A percentile compares a stretch with the other conserved stretches of the same genome.
Evolutionary conservation across 2,329 filamentous ascomycete species (phyloP).

Genomic region (Pyrenochaeta sp.): DNA sequence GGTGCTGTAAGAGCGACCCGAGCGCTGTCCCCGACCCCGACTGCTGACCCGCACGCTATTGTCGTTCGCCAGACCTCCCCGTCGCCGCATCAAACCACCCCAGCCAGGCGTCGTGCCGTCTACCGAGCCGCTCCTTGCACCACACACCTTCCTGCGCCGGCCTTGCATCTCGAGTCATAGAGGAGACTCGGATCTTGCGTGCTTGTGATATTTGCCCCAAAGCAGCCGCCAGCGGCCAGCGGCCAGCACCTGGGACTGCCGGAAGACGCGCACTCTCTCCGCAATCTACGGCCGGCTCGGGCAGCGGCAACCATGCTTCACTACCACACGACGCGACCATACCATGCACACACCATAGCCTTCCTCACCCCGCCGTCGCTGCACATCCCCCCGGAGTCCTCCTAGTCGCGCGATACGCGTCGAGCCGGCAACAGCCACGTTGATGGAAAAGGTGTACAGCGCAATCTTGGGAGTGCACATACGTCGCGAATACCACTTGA

Average conservation of each 20-base stretch:
- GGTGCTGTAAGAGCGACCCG: background rate
- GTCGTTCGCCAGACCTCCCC: constrained; percentile 5
- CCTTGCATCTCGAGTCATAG: background rate
- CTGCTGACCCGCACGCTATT: background rate
- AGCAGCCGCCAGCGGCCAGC: background rate
- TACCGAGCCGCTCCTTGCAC: background rate
- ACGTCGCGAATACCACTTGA: constrained; percentile 48
- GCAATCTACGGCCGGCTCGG: constrained; percentile 25
- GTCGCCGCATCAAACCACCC: background rate
- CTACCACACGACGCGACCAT: constrained; percentile 25
- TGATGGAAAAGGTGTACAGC: constrained; percentile 49
- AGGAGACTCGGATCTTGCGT: background rate
- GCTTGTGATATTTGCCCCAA: background rate
- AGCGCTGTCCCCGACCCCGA: background rate
- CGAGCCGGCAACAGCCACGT: constrained; percentile 32
- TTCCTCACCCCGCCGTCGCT: constrained; percentile 10
- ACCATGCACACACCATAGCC: constrained; percentile 35
- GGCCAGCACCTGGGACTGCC: background rate
- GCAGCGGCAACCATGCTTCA: constrained; percentile 41
- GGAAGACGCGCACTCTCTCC: constrained; percentile 1
- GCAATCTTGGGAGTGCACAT: constrained; percentile 44
- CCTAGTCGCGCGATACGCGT: constrained; percentile 24
- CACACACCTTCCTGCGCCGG: background rate
- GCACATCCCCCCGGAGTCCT: constrained; percentile 12
- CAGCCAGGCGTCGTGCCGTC: background rate